Base-by-base conservation (phyloP, 2,329 filamentous ascomycete species). In the Apiospora malaysiana region DNA sequence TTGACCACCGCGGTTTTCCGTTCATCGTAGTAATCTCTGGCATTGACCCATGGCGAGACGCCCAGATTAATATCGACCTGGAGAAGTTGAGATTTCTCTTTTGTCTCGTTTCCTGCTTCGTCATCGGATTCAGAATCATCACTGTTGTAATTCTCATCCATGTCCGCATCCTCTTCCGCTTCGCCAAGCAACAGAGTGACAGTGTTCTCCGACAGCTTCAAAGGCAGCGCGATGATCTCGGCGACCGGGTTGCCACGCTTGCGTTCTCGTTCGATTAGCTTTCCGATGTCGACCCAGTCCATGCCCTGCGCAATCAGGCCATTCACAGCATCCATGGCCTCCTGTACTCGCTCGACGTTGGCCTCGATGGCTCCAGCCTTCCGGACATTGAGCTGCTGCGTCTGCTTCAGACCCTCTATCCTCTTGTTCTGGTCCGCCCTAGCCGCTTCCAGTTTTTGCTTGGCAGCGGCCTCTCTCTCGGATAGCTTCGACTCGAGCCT, bases 261-360 rank as follows among this genome's bases (percentile, higher is more conserved):
- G 79, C 97, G 93, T 79, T 98, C 95, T 74, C 94, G 89, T 79
- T 97, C 94, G 69, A 99, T 93, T 73, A 99, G 83, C 71, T 92
- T 93, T 12, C 89, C 94, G 76, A 98, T 95, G 74, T 98, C 93
- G 14, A 94, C 90, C 96, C 96, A 99, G 77, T 99, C 96, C 94
- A 98, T 98, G 14, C 95, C 95, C 78, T 97, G 94, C 6, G 90
- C 90, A 72, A 99, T 90, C n/a, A 98, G 84, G 0, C 94, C 93
- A 79, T 97, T 98, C 69, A 99, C 92, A 4, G 96, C 94, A 79
- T 94, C 93, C 80, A 94, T 94, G 5, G 94, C 94, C 82, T 98
- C 96, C 79, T 97, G 93, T 0, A 98, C 95, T 68, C 94, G 89
- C 78, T 97, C 94, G 1, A 94, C 86, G 77, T 99, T 98, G 27